Percentiles rank a stretch among this genome's conserved stretches.
phyloP scores from a whole-genome alignment of 2,329 filamentous ascomycete genomes.

The Penicillium janthinellum region DNA sequence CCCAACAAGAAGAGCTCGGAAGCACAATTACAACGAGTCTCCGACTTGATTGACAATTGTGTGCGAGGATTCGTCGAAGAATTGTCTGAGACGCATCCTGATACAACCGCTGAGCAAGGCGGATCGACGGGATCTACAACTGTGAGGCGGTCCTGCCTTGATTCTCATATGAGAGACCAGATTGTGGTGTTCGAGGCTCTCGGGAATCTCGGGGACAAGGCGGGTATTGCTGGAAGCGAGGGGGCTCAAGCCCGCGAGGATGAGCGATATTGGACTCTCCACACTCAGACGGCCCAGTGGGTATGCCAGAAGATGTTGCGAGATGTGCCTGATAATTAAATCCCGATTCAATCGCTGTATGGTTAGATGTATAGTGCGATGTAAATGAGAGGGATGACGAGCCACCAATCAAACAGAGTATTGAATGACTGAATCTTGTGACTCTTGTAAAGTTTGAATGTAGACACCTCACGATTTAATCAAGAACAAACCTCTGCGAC shows the following conservation, averaged over 20 bases:
- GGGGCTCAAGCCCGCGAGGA: conserved; percentile 22
- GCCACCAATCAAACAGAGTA: neutral
- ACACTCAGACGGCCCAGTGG: conserved; percentile 49
- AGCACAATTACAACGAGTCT: conserved; percentile 26
- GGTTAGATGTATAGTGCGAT: neutral
- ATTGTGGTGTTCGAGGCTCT: conserved; percentile 62
- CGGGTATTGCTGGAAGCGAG: conserved; percentile 20
- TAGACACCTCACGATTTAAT: neutral
- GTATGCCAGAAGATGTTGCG: conserved; percentile 44
- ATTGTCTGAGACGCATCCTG: conserved; percentile 31
- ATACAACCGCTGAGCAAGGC: neutral
- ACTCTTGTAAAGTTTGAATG: neutral
- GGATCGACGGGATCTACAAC: no score
- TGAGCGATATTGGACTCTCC: conserved; percentile 40
- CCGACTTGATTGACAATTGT: conserved; percentile 47
- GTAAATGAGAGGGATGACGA: neutral
- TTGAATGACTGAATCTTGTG: neutral
- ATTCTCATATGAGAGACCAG: conserved; percentile 60
- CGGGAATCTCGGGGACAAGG: conserved; percentile 36
- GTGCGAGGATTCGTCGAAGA: conserved; percentile 50
- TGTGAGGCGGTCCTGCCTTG: conserved; percentile 49
- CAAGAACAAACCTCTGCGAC: neutral
- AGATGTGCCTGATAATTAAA: neutral
- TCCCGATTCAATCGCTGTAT: neutral
- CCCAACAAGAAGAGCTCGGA: neutral